Evolutionary conservation across 164 flowering plant species (phyloP).

Genomic region (Vitis rotundifolia): DNA sequence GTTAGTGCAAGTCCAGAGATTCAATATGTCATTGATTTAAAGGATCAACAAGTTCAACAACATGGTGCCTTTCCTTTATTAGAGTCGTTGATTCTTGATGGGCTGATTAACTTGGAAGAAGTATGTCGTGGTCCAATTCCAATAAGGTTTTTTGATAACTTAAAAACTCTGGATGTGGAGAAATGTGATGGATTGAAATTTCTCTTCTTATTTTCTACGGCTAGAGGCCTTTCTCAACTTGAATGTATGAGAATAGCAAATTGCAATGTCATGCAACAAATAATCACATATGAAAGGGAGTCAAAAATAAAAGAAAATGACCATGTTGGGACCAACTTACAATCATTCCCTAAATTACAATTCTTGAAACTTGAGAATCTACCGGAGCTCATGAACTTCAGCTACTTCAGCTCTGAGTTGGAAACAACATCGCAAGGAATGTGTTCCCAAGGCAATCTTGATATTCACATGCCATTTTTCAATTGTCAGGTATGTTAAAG

Average conservation of each 20-base stretch:
- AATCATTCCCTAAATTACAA: background rate
- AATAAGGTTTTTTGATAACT: too few relatives aligned
- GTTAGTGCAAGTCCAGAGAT: background rate
- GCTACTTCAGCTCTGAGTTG: too few relatives aligned
- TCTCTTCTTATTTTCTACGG: slow-evolving; percentile 1
- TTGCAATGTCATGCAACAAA: background rate
- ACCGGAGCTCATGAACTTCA: background rate
- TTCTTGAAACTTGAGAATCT: background rate
- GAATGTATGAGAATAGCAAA: background rate
- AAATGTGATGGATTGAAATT: background rate
- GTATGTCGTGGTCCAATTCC: too few relatives aligned
- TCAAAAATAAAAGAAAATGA: background rate
- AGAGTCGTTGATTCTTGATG: slow-evolving; percentile 9
- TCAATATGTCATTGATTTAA: background rate
- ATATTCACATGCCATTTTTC: too few relatives aligned
- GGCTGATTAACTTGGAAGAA: too few relatives aligned
- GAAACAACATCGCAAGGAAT: too few relatives aligned
- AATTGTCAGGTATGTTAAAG: too few relatives aligned
- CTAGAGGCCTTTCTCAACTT: slow-evolving; percentile 2
- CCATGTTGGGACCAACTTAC: too few relatives aligned
- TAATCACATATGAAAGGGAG: background rate
- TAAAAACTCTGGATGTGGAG: too few relatives aligned
- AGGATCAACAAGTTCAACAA: background rate
- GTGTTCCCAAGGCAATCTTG: too few relatives aligned
- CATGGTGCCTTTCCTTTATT: slow-evolving; percentile 3